These are phyloP conservation scores for Stylonectria norvegica DNA, from an alignment of 2,329 filamentous ascomycete species.

Conservation along the genomic window DNA sequence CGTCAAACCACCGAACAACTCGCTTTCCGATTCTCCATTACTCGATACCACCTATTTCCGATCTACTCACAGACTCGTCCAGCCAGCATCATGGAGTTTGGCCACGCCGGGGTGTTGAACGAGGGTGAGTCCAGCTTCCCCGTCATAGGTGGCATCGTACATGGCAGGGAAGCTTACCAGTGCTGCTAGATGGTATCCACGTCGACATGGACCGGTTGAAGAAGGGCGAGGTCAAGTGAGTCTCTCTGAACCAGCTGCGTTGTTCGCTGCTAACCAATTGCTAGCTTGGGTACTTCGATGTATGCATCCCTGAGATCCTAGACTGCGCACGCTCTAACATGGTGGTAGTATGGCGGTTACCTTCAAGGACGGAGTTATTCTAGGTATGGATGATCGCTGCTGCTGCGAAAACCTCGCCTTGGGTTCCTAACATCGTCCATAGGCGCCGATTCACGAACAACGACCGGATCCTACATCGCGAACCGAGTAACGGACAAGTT, in stretches of 20 bases:
- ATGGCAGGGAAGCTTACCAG: constrained; percentile 21
- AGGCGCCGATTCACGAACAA: constrained; percentile 95
- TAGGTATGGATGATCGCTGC: constrained; percentile 51
- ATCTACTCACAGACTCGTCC: constrained; percentile 1
- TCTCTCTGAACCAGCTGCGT: too few relatives aligned
- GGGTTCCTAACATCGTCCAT: constrained; percentile 13
- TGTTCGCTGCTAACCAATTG: constrained; percentile 33
- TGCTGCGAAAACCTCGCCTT: not conserved
- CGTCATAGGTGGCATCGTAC: constrained; percentile 16
- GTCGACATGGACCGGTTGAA: constrained; percentile 98
- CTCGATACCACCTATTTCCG: not conserved
- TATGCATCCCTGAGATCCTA: constrained; percentile 45
- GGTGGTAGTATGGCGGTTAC: constrained; percentile 87
- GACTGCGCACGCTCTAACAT: constrained; percentile 28
- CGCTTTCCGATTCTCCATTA: constrained; percentile 9
- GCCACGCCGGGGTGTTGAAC: constrained; percentile 58
- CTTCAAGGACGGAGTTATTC: constrained; percentile 96
- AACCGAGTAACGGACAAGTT: constrained; percentile 99
- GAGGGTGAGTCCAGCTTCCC: constrained; percentile 49
- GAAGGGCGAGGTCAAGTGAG: constrained; percentile 98
- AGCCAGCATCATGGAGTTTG: constrained; percentile 55
- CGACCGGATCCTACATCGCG: constrained; percentile 95
- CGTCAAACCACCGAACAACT: constrained; percentile 23
- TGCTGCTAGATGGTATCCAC: constrained; percentile 85
- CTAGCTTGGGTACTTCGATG: constrained; percentile 94